phyloP scores from a whole-genome alignment of 768 basidiomycete genomes.

The Amanita pseudoporphyria region DNA sequence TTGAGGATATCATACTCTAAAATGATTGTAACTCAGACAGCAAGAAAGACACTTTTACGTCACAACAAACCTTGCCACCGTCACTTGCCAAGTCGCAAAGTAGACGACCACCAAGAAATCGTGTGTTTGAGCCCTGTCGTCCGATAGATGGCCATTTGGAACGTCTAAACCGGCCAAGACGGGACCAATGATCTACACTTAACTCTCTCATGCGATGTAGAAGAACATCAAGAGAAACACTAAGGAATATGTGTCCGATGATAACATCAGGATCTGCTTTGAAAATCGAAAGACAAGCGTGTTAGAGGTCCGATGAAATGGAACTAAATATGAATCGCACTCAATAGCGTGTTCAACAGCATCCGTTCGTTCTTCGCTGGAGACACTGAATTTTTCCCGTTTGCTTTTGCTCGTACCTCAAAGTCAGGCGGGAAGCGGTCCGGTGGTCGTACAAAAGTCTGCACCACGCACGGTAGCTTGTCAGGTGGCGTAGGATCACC shows the following conservation, averaged over 20 bases:
- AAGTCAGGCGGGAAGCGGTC: slow-evolving; percentile 82
- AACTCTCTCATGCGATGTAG: slow-evolving; percentile 86
- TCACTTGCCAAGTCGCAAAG: slow-evolving; percentile 93
- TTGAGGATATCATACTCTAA: slow-evolving; percentile 93
- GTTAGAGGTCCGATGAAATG: neutral
- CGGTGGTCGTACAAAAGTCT: slow-evolving; percentile 86
- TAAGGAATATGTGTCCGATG: slow-evolving; percentile 90
- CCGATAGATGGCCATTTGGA: slow-evolving; percentile 76
- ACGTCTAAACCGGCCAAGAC: slow-evolving; percentile 83
- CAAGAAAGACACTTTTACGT: neutral
- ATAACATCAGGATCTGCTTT: slow-evolving; percentile 92
- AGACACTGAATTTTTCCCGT: slow-evolving; percentile 58
- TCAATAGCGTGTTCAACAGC: slow-evolving; percentile 73
- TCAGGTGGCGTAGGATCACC: slow-evolving; percentile 93
- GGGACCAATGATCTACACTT: slow-evolving; percentile 90
- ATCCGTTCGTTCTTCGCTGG: slow-evolving; percentile 77
- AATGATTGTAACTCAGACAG: neutral
- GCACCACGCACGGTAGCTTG: slow-evolving; percentile 67
- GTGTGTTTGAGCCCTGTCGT: slow-evolving; percentile 74
- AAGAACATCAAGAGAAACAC: slow-evolving; percentile 82
- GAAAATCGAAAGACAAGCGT: slow-evolving; percentile 36
- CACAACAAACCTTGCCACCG: slow-evolving; percentile 67
- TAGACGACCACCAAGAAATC: slow-evolving; percentile 76
- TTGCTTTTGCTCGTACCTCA: slow-evolving; percentile 55
- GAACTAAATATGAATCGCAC: slow-evolving; percentile 26